These are phyloP conservation scores for Ciborinia camelliae DNA, from an alignment of 2,329 filamentous ascomycete genomes.

Conservation along the genomic window DNA sequence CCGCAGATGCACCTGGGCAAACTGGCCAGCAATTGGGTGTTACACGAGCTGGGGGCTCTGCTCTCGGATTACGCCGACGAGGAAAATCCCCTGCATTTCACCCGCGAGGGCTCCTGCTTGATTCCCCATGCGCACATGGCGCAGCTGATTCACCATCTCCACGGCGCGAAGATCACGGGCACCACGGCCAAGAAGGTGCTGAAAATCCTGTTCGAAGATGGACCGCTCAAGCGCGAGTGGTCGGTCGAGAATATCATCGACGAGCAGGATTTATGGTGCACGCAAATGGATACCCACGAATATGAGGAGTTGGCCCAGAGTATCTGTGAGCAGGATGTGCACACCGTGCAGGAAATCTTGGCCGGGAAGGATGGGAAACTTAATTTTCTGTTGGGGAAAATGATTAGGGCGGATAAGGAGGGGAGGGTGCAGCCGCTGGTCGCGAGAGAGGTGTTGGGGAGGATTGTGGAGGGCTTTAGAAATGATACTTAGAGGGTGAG, in stretches of 20 bases:
- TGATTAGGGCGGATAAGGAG: slow-evolving; percentile 59
- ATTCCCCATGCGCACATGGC: slow-evolving; percentile 39
- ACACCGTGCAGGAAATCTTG: slow-evolving; percentile 57
- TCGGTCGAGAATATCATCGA: slow-evolving; percentile 52
- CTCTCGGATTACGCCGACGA: slow-evolving; percentile 46
- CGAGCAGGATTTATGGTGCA: slow-evolving; percentile 53
- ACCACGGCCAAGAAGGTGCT: slow-evolving; percentile 60
- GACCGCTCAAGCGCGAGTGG: slow-evolving; percentile 38
- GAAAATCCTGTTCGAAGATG: slow-evolving; percentile 46
- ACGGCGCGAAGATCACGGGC: slow-evolving; percentile 47
- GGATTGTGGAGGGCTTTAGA: neutral
- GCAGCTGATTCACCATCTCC: slow-evolving; percentile 44
- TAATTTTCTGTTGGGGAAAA: slow-evolving; percentile 66
- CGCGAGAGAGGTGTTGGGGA: slow-evolving; percentile 51
- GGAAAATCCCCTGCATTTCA: slow-evolving; percentile 31
- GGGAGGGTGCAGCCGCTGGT: slow-evolving; percentile 59
- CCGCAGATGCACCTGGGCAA: slow-evolving; percentile 40
- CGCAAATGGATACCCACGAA: slow-evolving; percentile 52
- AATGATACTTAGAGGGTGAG: no score
- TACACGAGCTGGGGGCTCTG: slow-evolving; percentile 71
- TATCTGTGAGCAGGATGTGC: slow-evolving; percentile 49
- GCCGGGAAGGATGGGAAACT: slow-evolving; percentile 62
- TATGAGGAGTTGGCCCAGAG: slow-evolving; percentile 53
- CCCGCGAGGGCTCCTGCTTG: slow-evolving; percentile 29
- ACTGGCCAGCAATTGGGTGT: slow-evolving; percentile 62